Conservation (phyloP, 1,139 yeast genomes). For the Meyerozyma carpophila region DNA sequence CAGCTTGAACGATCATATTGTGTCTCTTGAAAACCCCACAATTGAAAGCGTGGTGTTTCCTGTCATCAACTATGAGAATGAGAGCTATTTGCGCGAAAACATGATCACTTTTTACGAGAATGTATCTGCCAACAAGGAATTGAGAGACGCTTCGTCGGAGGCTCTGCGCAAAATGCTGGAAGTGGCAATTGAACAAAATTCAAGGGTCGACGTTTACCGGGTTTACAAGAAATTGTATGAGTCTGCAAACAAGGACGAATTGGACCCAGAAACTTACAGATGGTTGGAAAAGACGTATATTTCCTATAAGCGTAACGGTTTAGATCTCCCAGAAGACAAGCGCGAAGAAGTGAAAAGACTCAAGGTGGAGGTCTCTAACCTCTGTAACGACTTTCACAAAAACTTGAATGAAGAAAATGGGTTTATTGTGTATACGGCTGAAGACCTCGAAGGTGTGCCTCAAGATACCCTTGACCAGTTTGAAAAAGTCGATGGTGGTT, state of each 20-base stretch:
- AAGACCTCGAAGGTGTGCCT: slow-evolving; percentile 74
- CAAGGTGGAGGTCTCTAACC: slow-evolving; percentile 53
- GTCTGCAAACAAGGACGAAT: slow-evolving; percentile 18
- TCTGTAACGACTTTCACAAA: slow-evolving; percentile 54
- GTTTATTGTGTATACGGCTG: slow-evolving; percentile 49
- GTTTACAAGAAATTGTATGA: slow-evolving; percentile 50
- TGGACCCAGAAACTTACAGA: slow-evolving; percentile 53
- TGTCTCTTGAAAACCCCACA: slow-evolving; percentile 43
- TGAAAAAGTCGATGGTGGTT: slow-evolving; percentile 38
- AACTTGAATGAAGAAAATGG: slow-evolving; percentile 72
- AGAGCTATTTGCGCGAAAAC: slow-evolving; percentile 34
- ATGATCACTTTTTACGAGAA: slow-evolving; percentile 63
- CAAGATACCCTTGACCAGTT: slow-evolving; percentile 54
- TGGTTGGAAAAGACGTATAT: slow-evolving; percentile 52
- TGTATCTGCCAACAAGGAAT: slow-evolving; percentile 55
- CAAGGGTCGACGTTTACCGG: slow-evolving; percentile 63
- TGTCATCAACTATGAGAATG: slow-evolving; percentile 47
- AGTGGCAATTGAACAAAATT: slow-evolving; percentile 55
- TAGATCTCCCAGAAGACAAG: slow-evolving; percentile 50
- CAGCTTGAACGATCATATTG: slow-evolving; percentile 50
- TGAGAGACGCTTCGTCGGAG: slow-evolving; percentile 66
- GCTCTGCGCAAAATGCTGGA: slow-evolving; percentile 56
- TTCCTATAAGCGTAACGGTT: slow-evolving; percentile 61
- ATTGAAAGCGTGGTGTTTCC: slow-evolving; percentile 46
- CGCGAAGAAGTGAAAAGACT: slow-evolving; percentile 54